Evolutionary conservation across 805 yeast genomes (phyloP).

Genomic region (Saccharomycodes ludwigii): DNA sequence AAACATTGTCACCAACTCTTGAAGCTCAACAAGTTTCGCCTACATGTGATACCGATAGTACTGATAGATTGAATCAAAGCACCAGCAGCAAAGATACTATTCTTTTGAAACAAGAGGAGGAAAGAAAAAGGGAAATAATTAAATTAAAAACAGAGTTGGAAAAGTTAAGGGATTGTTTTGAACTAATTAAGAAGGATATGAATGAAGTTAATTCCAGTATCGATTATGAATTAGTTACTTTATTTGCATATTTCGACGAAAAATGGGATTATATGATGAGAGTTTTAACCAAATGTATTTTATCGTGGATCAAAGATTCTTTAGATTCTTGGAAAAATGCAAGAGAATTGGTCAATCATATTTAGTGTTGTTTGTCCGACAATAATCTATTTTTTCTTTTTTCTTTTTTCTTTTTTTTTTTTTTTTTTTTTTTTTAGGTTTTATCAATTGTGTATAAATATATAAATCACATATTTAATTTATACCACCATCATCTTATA

Average conservation of each 20-base stretch:
- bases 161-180: slow-evolving; percentile 28
- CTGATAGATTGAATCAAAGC: no score
- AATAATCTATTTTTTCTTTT: no score
- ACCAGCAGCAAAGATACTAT: no score
- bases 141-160: slow-evolving; percentile 25
- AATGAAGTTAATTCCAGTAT: slow-evolving; percentile 24
- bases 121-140: slow-evolving; percentile 26
- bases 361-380: not conserved
- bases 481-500: no score
- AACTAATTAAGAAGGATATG: slow-evolving; percentile 25
- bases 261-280: slow-evolving; percentile 21
- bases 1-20: no score
- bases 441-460: no score
- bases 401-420: not conserved
- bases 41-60: no score
- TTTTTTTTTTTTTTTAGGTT: not conserved
- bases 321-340: slow-evolving; percentile 29
- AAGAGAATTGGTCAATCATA: slow-evolving; percentile 11
- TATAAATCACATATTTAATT: no score
- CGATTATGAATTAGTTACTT: slow-evolving; percentile 17
- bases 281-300: slow-evolving; percentile 21
- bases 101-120: slow-evolving; percentile 23
- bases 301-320: slow-evolving; percentile 27
- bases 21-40: no score
- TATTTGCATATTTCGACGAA: slow-evolving; percentile 17